Base-by-base conservation (phyloP, 768 basidiomycete species). In the Collybia sordida region DNA sequence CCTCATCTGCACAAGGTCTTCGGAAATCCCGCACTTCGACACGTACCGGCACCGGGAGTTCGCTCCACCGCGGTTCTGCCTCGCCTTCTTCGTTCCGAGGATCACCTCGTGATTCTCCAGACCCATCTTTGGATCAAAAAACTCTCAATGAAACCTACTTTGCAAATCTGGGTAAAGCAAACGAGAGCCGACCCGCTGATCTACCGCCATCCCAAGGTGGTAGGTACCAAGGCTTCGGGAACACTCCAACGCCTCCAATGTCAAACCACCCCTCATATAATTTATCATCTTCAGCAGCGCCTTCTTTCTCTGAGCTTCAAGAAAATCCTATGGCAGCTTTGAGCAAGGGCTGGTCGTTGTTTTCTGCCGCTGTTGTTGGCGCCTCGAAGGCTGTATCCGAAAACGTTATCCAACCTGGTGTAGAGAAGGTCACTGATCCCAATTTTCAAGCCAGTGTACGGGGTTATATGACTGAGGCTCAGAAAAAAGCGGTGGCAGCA, bases 271-370 rank as follows among this genome's bases (percentile, higher is more conserved):
- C 91, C 2, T 81, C 90, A 2, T 85, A 77, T 59, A 74, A 78
- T 4, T 72, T 90, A 36, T 92, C 92, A 3, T 94, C 92, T 23
- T 82, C 85, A 8, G 81, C 86, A 27, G 85, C 87, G 9, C 96
- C 96, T 0, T 78, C 85, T 0, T 63, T 98, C 2, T 67, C 73
- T 36, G 95, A 99, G 17, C 69, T 98, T 24, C 91, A 96, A 64
- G 82, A 88, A 39, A 92, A 93, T 62, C 96, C 96, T 0, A 67
- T 87, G 31, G 84, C 81, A 7, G 95, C 96, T 0, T 68, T 98
- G 12, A 82, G 82, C 59, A 98, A 98, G 72, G 93, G 95, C 39
- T 98, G 97, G 97, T 92, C 93, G 21, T 69, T 98, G n/a, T 87
- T 99, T 63, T 88, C 92, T 23, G 80, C 89, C 0, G 93, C 85